Conservation (phyloP, 2,329 filamentous ascomycete species). For the Rhynchosporium secalis region DNA sequence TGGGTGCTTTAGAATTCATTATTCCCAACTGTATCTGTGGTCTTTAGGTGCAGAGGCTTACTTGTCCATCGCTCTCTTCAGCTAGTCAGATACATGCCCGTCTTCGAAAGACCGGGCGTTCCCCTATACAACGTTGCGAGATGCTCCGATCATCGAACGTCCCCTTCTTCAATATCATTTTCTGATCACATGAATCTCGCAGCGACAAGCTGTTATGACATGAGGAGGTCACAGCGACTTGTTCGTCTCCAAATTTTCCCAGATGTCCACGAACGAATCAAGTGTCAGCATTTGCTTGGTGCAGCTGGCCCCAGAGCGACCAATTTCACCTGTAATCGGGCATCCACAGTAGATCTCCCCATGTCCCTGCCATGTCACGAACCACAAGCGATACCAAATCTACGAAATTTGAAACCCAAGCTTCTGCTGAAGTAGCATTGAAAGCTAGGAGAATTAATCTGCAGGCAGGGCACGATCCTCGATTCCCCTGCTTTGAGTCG, state of each 20-base stretch:
- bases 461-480: neutral
- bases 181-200: neutral
- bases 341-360: neutral
- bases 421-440: slow-evolving; percentile 3
- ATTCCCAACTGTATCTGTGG: neutral
- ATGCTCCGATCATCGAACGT: slow-evolving; percentile 5
- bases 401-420: slow-evolving; percentile 2
- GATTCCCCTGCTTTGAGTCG: slow-evolving; percentile 10
- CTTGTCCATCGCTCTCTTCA: neutral
- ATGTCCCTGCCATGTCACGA: neutral
- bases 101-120: neutral
- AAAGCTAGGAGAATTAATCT: slow-evolving; percentile 10
- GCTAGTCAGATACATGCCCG: neutral
- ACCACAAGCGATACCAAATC: slow-evolving; percentile 4
- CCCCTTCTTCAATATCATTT: slow-evolving; percentile 5
- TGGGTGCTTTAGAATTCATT: neutral
- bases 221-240: slow-evolving; percentile 1
- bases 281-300: neutral
- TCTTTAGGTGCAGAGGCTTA: slow-evolving; percentile 6
- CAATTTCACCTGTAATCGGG: neutral
- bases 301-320: neutral
- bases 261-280: neutral
- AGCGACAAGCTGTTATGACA: slow-evolving; percentile 1
- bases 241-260: neutral
- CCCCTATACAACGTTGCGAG: neutral